Evolutionary conservation across 1,139 yeast genomes (phyloP).

Genomic region (Magnusiomyces magnusii): DNA sequence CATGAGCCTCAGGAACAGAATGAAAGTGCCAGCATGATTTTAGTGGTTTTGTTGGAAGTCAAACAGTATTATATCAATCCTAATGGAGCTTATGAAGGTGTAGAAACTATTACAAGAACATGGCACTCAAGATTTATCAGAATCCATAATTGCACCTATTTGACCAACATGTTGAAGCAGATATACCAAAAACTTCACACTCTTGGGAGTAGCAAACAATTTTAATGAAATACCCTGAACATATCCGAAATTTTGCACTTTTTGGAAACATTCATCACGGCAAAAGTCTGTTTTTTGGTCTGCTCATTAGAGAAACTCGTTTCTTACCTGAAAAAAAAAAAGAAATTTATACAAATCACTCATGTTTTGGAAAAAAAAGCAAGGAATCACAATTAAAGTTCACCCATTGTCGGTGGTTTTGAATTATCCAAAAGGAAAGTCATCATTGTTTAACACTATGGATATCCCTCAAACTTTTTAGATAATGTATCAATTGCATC

Average conservation of each 20-base stretch:
- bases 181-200: conserved; percentile 53
- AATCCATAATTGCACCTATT: conserved; percentile 62
- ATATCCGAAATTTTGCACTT: conserved; percentile 68
- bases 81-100: conserved; percentile 43
- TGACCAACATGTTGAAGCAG: conserved; percentile 39
- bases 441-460: conserved; percentile 53
- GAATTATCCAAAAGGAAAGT: conserved; percentile 48
- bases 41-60: conserved; percentile 42
- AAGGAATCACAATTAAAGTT: conserved; percentile 63
- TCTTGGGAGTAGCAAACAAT: conserved; percentile 55
- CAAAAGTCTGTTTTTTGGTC: conserved; percentile 72
- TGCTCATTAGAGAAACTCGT: conserved; percentile 61
- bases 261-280: conserved; percentile 87
- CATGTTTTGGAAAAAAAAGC: conserved; percentile 57
- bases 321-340: conserved; percentile 33
- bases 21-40: neutral
- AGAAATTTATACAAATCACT: conserved; percentile 60
- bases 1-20: conserved; percentile 7
- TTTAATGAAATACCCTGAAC: conserved; percentile 49
- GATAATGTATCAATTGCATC: conserved; percentile 64
- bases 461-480: conserved; percentile 82
- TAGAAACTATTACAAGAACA: conserved; percentile 53
- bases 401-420: conserved; percentile 57
- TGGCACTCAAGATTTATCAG: conserved; percentile 47
- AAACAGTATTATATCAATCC: conserved; percentile 40